These are phyloP conservation scores for Tylopilus sp. DNA, from an alignment of 1,284 basidiomycete species.

Conservation along the genomic window DNA sequence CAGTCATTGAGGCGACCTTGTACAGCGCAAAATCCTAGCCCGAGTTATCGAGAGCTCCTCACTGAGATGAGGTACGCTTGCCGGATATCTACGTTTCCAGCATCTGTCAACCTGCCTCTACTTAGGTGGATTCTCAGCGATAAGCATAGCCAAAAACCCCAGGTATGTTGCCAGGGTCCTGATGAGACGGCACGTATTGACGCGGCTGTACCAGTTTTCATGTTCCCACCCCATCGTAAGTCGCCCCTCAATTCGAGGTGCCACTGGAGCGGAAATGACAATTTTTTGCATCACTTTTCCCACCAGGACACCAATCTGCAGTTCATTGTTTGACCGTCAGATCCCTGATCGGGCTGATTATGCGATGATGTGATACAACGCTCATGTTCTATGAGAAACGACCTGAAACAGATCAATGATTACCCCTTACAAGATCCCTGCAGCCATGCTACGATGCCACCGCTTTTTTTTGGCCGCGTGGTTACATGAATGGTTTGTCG, in stretches of 20 bases:
- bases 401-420: neutral
- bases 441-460: neutral
- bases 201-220: slow-evolving; percentile 46
- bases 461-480: neutral
- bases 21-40: slow-evolving; percentile 60
- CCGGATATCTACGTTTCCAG: neutral
- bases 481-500: neutral
- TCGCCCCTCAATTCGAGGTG: slow-evolving; percentile 2
- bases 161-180: slow-evolving; percentile 39
- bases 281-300: neutral
- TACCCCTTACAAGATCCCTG: neutral
- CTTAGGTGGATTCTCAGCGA: slow-evolving; percentile 50
- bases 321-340: slow-evolving; percentile 26
- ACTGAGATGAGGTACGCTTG: slow-evolving; percentile 55
- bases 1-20: slow-evolving; percentile 6
- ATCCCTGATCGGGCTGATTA: neutral
- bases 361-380: slow-evolving; percentile 9
- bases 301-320: slow-evolving; percentile 30
- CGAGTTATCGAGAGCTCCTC: slow-evolving; percentile 82
- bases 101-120: neutral
- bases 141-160: slow-evolving; percentile 86
- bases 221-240: slow-evolving; percentile 75
- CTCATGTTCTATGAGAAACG: slow-evolving; percentile 5
- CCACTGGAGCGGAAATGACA: neutral
- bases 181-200: slow-evolving; percentile 1